phyloP scores from a whole-genome alignment of 2,329 filamentous ascomycete species.

The Escovopsis sp. region DNA sequence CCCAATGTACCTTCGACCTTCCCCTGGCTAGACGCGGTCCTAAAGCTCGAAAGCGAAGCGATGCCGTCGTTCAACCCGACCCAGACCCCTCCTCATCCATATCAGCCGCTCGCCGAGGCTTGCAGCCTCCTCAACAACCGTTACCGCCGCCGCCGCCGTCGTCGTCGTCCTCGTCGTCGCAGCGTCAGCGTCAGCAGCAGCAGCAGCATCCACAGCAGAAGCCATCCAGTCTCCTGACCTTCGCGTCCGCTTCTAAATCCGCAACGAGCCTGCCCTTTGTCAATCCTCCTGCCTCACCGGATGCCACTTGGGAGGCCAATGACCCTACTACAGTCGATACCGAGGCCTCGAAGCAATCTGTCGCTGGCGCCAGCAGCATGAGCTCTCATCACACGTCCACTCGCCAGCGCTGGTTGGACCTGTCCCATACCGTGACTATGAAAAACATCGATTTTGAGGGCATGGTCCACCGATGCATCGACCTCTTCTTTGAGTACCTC shows the following conservation, averaged over 20 bases:
- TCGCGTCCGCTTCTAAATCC: conserved; percentile 1
- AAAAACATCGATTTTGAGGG: conserved; percentile 12
- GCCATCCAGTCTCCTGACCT: conserved; percentile 1
- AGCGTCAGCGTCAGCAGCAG: neutral
- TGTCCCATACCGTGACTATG: conserved; percentile 12
- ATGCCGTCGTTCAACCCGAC: conserved; percentile 7
- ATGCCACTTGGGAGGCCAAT: conserved; percentile 3
- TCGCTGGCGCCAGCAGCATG: conserved; percentile 2
- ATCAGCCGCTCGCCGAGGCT: conserved; percentile 2
- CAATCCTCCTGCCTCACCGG: conserved; percentile 4
- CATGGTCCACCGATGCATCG: conserved; percentile 19
- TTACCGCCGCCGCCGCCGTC: conserved; percentile 2
- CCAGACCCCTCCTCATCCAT: conserved; percentile 3
- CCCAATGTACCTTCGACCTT: conserved; percentile 22
- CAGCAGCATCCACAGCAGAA: neutral
- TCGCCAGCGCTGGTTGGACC: conserved; percentile 15
- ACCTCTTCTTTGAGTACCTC: conserved; percentile 28
- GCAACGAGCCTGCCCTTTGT: conserved; percentile 1
- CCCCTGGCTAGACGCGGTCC: conserved; percentile 24
- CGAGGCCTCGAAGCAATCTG: conserved; percentile 2
- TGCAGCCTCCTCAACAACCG: neutral
- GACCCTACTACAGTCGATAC: conserved; percentile 5
- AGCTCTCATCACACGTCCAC: conserved; percentile 9
- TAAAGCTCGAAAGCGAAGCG: conserved; percentile 16
- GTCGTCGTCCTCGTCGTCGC: neutral